These are phyloP conservation scores for Dimocarpus longan DNA, from an alignment of 345 rosid genomes.

Conservation along the genomic window DNA sequence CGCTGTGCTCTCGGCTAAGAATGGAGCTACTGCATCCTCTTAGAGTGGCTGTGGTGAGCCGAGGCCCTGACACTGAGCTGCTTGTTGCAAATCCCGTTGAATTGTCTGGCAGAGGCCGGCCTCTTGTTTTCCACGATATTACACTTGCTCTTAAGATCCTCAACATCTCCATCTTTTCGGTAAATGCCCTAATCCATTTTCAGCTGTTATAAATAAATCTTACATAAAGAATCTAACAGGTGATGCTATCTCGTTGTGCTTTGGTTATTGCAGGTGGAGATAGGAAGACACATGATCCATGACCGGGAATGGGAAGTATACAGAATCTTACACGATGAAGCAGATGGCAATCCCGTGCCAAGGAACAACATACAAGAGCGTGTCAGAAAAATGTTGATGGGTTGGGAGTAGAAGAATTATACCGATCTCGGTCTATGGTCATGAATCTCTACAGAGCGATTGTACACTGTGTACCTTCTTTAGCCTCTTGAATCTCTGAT, in stretches of 20 bases:
- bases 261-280: conserved; percentile 51
- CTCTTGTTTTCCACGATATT: conserved; percentile 69
- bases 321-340: conserved; percentile 61
- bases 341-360: conserved; percentile 38
- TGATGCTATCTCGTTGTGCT: not conserved
- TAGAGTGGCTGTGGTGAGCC: conserved; percentile 57
- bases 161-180: conserved; percentile 54
- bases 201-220: not conserved
- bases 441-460: not conserved
- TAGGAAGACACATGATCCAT: conserved; percentile 55
- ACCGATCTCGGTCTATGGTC: not conserved
- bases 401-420: conserved; percentile 50
- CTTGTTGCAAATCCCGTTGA: conserved; percentile 82
- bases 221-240: not conserved
- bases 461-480: conserved; percentile 9
- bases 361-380: conserved; percentile 55
- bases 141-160: conserved; percentile 60
- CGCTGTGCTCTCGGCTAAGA: conserved; percentile 58
- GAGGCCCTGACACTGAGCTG: conserved; percentile 70
- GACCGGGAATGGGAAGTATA: conserved; percentile 74
- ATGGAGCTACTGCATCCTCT: conserved; percentile 66
- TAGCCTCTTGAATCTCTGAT: not conserved
- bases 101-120: conserved; percentile 67
- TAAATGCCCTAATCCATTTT: conserved; percentile 20
- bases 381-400: conserved; percentile 57